Conservation (phyloP, 1,284 basidiomycete genomes). For the Ustilago curta region DNA sequence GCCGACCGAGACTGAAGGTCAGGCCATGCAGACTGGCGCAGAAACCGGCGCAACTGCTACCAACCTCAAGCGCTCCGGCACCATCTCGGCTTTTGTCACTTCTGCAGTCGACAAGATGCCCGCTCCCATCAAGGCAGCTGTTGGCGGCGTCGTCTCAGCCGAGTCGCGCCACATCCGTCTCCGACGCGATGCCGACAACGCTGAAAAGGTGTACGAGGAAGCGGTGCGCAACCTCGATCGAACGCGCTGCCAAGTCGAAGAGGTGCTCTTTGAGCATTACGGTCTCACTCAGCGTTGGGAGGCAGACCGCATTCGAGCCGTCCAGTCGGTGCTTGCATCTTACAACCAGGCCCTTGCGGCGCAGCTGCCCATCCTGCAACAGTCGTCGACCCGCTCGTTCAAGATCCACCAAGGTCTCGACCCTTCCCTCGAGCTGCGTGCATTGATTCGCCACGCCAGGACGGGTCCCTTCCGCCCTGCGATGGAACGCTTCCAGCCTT, state of each 20-base stretch:
- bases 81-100: conserved; percentile 58
- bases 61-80: conserved; percentile 49
- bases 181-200: conserved; percentile 61
- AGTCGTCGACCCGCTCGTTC: conserved; percentile 32
- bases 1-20: conserved; percentile 47
- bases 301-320: conserved; percentile 57
- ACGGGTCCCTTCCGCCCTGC: conserved; percentile 65
- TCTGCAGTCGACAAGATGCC: conserved; percentile 59
- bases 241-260: conserved; percentile 58
- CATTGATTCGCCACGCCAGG: conserved; percentile 50
- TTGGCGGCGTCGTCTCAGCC: conserved; percentile 54
- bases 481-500: conserved; percentile 62
- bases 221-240: conserved; percentile 59
- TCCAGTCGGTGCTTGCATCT: conserved; percentile 56
- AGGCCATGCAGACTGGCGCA: conserved; percentile 12
- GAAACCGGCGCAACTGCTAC: conserved; percentile 5
- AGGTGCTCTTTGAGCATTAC: conserved; percentile 63
- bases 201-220: conserved; percentile 59
- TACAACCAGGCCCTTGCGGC: conserved; percentile 46
- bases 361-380: conserved; percentile 35
- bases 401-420: conserved; percentile 38
- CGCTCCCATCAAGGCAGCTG: conserved; percentile 57
- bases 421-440: conserved; percentile 39
- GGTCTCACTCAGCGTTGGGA: conserved; percentile 61
- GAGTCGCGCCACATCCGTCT: conserved; percentile 62